These are phyloP conservation scores for Coemansia sp. DNA, from an alignment of 192 early-diverging fungal species.

Conservation along the genomic window DNA sequence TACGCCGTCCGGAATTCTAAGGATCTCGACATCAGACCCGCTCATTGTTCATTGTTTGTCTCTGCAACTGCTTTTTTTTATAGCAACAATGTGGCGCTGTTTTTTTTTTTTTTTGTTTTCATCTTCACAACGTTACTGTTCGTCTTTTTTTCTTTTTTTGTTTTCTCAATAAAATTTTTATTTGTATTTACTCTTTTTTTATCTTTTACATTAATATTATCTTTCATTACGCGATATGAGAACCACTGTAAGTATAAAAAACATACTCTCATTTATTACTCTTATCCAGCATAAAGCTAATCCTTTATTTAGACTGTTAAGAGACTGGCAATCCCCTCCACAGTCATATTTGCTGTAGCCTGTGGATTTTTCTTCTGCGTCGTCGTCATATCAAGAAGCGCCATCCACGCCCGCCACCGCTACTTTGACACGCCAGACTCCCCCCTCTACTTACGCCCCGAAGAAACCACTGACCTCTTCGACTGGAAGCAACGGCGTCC, in stretches of 20 bases:
- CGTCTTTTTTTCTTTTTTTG: constrained; percentile 7
- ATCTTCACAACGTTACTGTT: background rate
- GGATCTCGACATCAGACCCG: too few relatives aligned
- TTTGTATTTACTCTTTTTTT: background rate
- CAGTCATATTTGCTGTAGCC: constrained; percentile 19
- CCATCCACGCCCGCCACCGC: background rate
- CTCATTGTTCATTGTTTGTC: background rate
- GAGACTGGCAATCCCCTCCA: constrained; percentile 33
- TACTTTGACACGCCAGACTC: background rate
- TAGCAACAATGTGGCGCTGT: background rate
- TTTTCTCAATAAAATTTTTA: constrained; percentile 7
- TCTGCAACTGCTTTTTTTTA: background rate
- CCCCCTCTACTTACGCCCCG: background rate
- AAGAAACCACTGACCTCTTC: background rate
- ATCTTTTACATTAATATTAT: background rate
- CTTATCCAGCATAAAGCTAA: background rate
- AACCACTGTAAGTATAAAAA: constrained; percentile 7
- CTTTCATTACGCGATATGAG: background rate
- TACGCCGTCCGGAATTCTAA: background rate
- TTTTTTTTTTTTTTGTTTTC: background rate
- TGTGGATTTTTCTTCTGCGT: constrained; percentile 29
- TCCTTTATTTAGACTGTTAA: constrained; percentile 20
- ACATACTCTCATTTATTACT: background rate
- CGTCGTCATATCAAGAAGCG: constrained; percentile 12
- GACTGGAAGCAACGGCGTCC: background rate